Percentiles rank a stretch among this genome's conserved stretches.
phyloP scores from a whole-genome alignment of 441 rosid species.

The Adansonia grandidieri region DNA sequence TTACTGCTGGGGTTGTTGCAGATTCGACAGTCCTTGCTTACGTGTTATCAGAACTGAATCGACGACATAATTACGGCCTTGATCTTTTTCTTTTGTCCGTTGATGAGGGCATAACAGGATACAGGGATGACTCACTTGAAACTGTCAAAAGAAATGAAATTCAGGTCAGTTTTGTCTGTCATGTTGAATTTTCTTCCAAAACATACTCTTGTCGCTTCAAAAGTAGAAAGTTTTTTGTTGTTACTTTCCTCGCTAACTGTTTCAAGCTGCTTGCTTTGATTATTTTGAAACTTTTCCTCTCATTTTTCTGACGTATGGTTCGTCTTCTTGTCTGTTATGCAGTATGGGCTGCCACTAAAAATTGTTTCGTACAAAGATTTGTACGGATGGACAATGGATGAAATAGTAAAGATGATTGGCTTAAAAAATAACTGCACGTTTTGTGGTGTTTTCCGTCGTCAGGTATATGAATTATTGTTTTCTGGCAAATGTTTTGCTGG shows the following conservation, averaged over 20 bases:
- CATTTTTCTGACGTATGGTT: background rate
- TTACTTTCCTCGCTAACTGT: background rate
- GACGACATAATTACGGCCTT: constrained; percentile 66
- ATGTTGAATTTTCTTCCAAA: constrained; percentile 7
- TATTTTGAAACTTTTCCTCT: background rate
- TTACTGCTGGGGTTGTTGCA: constrained; percentile 34
- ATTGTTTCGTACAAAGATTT: constrained; percentile 90
- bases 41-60: constrained; percentile 80
- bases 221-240: background rate
- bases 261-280: constrained; percentile 3
- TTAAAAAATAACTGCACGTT: constrained; percentile 92
- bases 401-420: constrained; percentile 91
- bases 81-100: constrained; percentile 83
- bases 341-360: constrained; percentile 88
- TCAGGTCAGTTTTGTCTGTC: constrained; percentile 48
- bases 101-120: constrained; percentile 93
- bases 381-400: constrained; percentile 99
- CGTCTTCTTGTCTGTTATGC: background rate
- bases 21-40: constrained; percentile 88
- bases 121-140: constrained; percentile 90
- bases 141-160: constrained; percentile 82
- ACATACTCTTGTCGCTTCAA: background rate
- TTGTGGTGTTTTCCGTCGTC: constrained; percentile 94
- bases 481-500: background rate
- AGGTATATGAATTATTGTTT: constrained; percentile 45